Evolutionary conservation across 805 yeast genomes (phyloP), one percentile per base, ranked within the genome.

Genomic region (Hanseniaspora pseudoguilliermondii): DNA sequence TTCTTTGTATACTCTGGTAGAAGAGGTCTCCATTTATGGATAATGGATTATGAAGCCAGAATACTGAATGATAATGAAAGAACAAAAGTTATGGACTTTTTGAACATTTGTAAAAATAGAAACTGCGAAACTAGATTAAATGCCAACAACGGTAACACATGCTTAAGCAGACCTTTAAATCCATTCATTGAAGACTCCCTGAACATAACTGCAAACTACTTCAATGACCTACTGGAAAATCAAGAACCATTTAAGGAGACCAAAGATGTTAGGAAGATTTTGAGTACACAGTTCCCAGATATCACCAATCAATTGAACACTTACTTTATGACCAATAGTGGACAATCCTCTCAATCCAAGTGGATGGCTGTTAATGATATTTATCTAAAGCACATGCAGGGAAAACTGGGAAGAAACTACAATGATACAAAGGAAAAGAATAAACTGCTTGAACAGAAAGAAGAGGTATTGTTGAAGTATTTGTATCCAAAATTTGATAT

Each of bases 1-100:
- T 74, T 93, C 50, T 93, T 97, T 97, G 96, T 91, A 5, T 93
- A 87, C 65, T 88, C 96, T 0, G 98, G 98, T 48, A 84, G 98
- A 75, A 86, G 98, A 78, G 98, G 98, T 69, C 95, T 95, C 16
- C 98, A 93, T 75, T 95, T 97, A 64, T 93, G 98, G 98, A 77
- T 93, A 25, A 86, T 95, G 69, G 98, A 93, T 66, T 70, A 77
- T 55, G 73, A 90, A 49, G 96, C 97, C 0, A 73, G 97, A 57
- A 63, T 67, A 1, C 69, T 93, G 59, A 84, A 80, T 59, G 97
- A 93, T 66, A 63, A 73, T 5, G 79, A 80, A 58, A 78, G 98
- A 63, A 75, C 84, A 62, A 81, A 95, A 3, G 78, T 93, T 13
- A 83, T 90, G 35, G 90, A 86, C 61, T 93, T 93, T 66, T 68